Conservation (phyloP, 1,284 basidiomycete species). For the Cryptococcus hybrid region DNA sequence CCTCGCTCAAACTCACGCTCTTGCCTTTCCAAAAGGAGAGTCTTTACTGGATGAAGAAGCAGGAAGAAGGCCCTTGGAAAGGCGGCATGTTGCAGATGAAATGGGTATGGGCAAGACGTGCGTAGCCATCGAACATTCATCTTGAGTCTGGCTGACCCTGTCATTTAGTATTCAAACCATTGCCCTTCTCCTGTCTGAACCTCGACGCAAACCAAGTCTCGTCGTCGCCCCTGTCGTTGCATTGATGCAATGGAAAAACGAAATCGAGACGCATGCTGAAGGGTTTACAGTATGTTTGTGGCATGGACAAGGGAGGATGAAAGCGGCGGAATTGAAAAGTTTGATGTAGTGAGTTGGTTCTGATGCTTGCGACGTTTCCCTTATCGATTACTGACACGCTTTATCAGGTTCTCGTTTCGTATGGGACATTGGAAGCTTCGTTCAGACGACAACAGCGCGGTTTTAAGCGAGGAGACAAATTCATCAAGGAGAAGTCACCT, state of each 20-base stretch:
- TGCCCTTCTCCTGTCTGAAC: slow-evolving; percentile 71
- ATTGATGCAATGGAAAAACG: slow-evolving; percentile 98
- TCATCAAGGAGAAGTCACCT: slow-evolving; percentile 85
- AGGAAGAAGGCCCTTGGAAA: slow-evolving; percentile 82
- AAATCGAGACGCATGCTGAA: slow-evolving; percentile 79
- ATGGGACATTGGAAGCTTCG: slow-evolving; percentile 83
- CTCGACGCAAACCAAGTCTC: slow-evolving; percentile 71
- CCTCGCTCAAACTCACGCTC: slow-evolving; percentile 65
- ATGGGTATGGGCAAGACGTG: slow-evolving; percentile 83
- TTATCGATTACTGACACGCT: neutral
- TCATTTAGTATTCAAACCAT: slow-evolving; percentile 87
- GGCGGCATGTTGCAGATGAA: slow-evolving; percentile 87
- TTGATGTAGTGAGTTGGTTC: slow-evolving; percentile 69
- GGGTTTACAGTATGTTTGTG: slow-evolving; percentile 78
- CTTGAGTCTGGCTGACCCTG: neutral
- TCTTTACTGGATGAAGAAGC: slow-evolving; percentile 92
- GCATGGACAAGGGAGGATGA: slow-evolving; percentile 70
- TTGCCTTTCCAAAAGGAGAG: slow-evolving; percentile 84
- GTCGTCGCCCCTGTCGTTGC: slow-evolving; percentile 97
- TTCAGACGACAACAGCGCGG: slow-evolving; percentile 92
- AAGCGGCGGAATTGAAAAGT: slow-evolving; percentile 70
- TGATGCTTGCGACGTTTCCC: neutral
- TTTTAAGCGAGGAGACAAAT: slow-evolving; percentile 79
- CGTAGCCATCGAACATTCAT: slow-evolving; percentile 9
- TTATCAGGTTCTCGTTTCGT: slow-evolving; percentile 51